These are phyloP conservation scores for Teratosphaeria gauchensis DNA, from an alignment of 2,329 filamentous ascomycete genomes.

Conservation along the genomic window DNA sequence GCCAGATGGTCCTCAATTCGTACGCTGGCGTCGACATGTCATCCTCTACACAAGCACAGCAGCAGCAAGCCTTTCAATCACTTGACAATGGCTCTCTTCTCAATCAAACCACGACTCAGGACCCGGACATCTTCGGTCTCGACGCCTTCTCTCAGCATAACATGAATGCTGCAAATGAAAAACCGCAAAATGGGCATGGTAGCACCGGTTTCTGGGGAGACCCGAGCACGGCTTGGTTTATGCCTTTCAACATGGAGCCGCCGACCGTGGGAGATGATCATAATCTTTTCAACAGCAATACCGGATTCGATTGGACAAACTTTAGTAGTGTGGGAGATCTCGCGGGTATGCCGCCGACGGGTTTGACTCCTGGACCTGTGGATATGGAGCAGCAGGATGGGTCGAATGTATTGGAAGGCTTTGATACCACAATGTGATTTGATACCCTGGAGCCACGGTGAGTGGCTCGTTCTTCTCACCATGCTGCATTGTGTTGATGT, in stretches of 20 bases:
- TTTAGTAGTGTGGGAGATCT: slow-evolving; percentile 20
- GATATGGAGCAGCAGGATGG: slow-evolving; percentile 5
- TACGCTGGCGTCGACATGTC: slow-evolving; percentile 48
- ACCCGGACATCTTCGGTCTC: slow-evolving; percentile 14
- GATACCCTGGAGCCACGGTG: not conserved
- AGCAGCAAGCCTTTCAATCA: not conserved
- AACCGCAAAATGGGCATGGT: not conserved
- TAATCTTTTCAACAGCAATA: slow-evolving; percentile 15
- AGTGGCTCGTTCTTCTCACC: not conserved
- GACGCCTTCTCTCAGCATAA: slow-evolving; percentile 3
- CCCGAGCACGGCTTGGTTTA: slow-evolving; percentile 67
- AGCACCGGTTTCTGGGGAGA: slow-evolving; percentile 26
- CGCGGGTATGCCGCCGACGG: slow-evolving; percentile 11
- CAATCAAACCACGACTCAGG: not conserved
- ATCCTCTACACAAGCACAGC: slow-evolving; percentile 9
- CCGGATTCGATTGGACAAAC: slow-evolving; percentile 22
- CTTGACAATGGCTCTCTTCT: slow-evolving; percentile 2
- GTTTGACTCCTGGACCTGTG: slow-evolving; percentile 10
- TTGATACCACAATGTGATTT: not conserved
- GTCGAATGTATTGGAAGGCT: not conserved
- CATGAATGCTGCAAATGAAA: not conserved
- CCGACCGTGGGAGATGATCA: slow-evolving; percentile 37
- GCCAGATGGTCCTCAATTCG: slow-evolving; percentile 65
- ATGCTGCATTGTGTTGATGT: too few relatives aligned
- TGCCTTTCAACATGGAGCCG: slow-evolving; percentile 85